phyloP scores from a whole-genome alignment of 371 early-diverging fungal genomes.

The Saksenaea oblongispora region DNA sequence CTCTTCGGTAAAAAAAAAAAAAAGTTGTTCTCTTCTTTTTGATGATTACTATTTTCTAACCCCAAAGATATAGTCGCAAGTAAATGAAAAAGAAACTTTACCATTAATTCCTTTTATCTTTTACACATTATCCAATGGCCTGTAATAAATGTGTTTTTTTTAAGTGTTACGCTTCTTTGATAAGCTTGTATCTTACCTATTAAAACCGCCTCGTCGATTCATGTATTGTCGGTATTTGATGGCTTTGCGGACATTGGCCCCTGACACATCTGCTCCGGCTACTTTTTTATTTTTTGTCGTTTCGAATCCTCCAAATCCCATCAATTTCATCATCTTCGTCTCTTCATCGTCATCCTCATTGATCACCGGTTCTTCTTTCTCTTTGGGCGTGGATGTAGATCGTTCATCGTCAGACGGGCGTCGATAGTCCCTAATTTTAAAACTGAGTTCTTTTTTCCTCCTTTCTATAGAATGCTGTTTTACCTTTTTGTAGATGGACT shows the following conservation, averaged over 20 bases:
- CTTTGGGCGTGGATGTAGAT: not conserved
- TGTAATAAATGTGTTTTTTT: conserved; percentile 9
- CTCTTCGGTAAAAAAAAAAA: not conserved
- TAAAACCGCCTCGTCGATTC: conserved; percentile 95
- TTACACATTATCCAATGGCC: conserved; percentile 41
- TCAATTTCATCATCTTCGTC: conserved; percentile 57
- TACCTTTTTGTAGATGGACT: conserved; percentile 7
- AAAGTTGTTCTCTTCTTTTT: not conserved
- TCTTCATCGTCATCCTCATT: conserved; percentile 50
- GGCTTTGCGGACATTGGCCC: conserved; percentile 71
- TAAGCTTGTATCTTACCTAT: conserved; percentile 57
- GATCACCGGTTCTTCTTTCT: conserved; percentile 12
- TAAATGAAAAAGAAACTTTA: conserved; percentile 2
- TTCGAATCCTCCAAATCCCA: conserved; percentile 91
- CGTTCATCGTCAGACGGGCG: conserved; percentile 11
- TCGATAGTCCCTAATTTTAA: not conserved
- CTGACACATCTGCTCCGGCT: conserved; percentile 66
- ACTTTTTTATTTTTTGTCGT: conserved; percentile 84
- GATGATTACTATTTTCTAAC: too few species aligned
- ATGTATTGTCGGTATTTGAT: conserved; percentile 93
- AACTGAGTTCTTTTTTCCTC: not conserved
- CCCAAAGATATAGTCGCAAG: too few species aligned
- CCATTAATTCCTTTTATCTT: not conserved
- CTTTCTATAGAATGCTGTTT: not conserved
- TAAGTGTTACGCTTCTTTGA: not conserved